These are phyloP conservation scores for Laetiporus sulphureus DNA, from an alignment of 1,284 basidiomycete species.

Conservation along the genomic window DNA sequence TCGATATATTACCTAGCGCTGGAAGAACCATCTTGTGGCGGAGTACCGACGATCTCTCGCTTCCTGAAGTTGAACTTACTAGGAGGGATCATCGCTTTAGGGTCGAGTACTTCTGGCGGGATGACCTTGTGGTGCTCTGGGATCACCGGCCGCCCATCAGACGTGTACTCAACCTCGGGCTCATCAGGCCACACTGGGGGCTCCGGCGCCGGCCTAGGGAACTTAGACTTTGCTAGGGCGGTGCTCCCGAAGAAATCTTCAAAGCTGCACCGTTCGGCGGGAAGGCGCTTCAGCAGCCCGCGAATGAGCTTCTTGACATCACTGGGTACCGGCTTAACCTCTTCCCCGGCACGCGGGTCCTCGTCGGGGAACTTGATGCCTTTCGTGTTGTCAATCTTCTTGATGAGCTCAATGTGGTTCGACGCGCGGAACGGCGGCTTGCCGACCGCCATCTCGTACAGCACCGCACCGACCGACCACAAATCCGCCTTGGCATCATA, in stretches of 20 bases:
- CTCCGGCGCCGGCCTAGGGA: constrained; percentile 36
- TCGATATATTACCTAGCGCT: constrained; percentile 11
- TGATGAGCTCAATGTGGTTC: constrained; percentile 94
- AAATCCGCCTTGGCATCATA: constrained; percentile 98
- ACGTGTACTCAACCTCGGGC: constrained; percentile 22
- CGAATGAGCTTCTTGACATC: constrained; percentile 92
- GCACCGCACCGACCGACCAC: constrained; percentile 96
- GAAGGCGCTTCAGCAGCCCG: constrained; percentile 75
- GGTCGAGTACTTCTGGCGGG: constrained; percentile 70
- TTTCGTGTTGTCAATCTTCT: constrained; percentile 84
- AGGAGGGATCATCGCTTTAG: constrained; percentile 70
- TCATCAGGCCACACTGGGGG: constrained; percentile 23
- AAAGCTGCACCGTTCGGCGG: constrained; percentile 82
- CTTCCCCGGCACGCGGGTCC: constrained; percentile 45
- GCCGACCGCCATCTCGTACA: constrained; percentile 94
- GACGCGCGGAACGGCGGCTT: constrained; percentile 91
- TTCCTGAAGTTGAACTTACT: constrained; percentile 69
- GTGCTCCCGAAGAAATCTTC: constrained; percentile 87
- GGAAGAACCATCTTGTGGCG: constrained; percentile 4
- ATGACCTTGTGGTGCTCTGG: constrained; percentile 64
- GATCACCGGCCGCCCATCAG: constrained; percentile 24
- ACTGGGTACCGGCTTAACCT: constrained; percentile 54
- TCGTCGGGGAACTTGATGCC: constrained; percentile 95
- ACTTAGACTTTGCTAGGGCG: constrained; percentile 79
- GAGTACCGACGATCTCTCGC: constrained; percentile 15